phyloP scores from a whole-genome alignment of 768 basidiomycete species.

The Lactifluus subvellereus region DNA sequence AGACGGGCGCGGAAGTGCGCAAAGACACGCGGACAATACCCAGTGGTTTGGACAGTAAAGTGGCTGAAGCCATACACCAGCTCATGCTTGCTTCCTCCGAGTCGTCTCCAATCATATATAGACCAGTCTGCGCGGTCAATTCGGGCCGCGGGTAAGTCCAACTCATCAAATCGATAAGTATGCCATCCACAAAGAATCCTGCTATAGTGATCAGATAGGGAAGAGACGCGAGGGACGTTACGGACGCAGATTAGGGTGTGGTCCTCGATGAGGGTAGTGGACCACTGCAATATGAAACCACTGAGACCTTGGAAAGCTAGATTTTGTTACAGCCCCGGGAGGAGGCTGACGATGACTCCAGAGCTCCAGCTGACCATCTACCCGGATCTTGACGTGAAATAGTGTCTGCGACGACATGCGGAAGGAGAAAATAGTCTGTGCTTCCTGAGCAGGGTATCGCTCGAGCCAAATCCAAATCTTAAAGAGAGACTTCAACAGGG shows the following conservation, averaged over 20 bases:
- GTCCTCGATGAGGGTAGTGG: constrained; percentile 51
- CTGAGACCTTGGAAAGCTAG: constrained; percentile 45
- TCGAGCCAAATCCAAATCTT: constrained; percentile 50
- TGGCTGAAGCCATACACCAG: constrained; percentile 67
- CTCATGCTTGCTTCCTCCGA: constrained; percentile 41
- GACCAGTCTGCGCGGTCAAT: constrained; percentile 31
- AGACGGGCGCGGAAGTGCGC: background rate
- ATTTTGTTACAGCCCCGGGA: constrained; percentile 40
- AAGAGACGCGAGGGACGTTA: constrained; percentile 28
- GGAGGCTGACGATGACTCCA: constrained; percentile 37
- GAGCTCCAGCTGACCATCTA: constrained; percentile 54
- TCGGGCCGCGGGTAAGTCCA: constrained; percentile 59
- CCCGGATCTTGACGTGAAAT: constrained; percentile 44
- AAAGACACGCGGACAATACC: constrained; percentile 34
- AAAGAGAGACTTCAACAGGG: constrained; percentile 23
- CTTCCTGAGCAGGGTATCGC: constrained; percentile 32
- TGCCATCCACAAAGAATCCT: constrained; percentile 76
- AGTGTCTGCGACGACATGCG: constrained; percentile 31
- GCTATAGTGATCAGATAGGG: background rate
- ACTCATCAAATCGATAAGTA: constrained; percentile 54
- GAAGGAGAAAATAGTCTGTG: constrained; percentile 36
- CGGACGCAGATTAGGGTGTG: constrained; percentile 59
- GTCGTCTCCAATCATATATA: constrained; percentile 54
- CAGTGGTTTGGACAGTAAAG: constrained; percentile 53
- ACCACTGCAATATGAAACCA: constrained; percentile 74